phyloP scores from a whole-genome alignment of 1,284 basidiomycete species.

The Melampsora occidentalis region DNA sequence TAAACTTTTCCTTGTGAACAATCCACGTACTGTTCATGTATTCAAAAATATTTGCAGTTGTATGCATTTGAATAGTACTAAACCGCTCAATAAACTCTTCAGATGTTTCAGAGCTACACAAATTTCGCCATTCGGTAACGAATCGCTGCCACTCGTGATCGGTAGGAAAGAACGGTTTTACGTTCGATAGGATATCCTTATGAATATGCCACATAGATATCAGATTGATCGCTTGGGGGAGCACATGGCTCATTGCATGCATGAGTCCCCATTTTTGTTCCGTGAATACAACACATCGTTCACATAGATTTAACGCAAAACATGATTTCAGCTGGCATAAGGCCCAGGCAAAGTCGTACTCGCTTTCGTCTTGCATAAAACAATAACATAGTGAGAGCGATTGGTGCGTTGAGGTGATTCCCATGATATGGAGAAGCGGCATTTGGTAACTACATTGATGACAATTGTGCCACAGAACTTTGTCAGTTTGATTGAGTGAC shows the following conservation, averaged over 20 bases:
- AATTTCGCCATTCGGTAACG: background rate
- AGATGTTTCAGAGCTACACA: background rate
- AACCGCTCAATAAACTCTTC: background rate
- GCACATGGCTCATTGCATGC: too few species aligned
- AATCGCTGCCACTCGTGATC: background rate
- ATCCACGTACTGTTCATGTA: background rate
- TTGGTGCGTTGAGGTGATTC: background rate
- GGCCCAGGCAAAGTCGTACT: background rate
- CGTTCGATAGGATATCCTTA: background rate
- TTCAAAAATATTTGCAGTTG: background rate
- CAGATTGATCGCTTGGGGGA: too few species aligned
- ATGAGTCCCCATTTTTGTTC: too few species aligned
- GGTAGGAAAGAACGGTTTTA: background rate
- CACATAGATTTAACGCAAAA: too few species aligned
- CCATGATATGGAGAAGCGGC: slow-evolving; percentile 1
- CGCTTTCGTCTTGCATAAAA: background rate
- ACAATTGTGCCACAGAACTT: background rate
- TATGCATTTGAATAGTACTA: background rate
- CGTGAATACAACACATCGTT: too few species aligned
- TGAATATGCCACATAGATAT: background rate
- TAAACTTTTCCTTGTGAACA: background rate
- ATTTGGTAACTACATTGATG: background rate
- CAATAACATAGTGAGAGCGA: background rate
- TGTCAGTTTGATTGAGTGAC: background rate
- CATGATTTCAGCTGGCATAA: background rate